These are phyloP conservation scores for Nannochloropsis oceanica DNA, from an alignment of 108 stramenopile genomes.

Conservation along the genomic window DNA sequence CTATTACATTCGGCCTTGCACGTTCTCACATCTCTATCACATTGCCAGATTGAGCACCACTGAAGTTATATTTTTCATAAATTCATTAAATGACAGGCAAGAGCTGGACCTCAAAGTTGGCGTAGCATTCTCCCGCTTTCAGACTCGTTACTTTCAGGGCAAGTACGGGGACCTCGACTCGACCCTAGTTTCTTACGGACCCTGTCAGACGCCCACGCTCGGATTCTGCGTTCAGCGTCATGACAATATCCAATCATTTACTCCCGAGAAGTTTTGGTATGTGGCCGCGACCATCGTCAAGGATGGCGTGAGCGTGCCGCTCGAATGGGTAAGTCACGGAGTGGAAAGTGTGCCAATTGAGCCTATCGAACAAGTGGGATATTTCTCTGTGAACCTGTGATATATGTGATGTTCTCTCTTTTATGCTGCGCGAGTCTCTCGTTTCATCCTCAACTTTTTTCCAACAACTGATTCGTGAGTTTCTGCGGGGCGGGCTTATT, in stretches of 20 bases:
- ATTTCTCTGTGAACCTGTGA: too few relatives aligned
- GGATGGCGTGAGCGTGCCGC: neutral
- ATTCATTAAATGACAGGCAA: constrained; percentile 30
- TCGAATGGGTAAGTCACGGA: neutral
- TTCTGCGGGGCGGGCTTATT: too few relatives aligned
- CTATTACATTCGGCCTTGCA: too few relatives aligned
- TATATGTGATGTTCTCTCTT: too few relatives aligned
- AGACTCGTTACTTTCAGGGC: constrained; percentile 72
- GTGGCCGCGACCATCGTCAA: constrained; percentile 17
- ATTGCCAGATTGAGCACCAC: too few relatives aligned
- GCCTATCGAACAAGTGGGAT: too few relatives aligned
- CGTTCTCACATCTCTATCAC: too few relatives aligned
- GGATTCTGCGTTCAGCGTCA: constrained; percentile 81
- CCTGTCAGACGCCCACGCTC: constrained; percentile 87
- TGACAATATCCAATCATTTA: constrained; percentile 75
- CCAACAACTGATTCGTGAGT: too few relatives aligned
- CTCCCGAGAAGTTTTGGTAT: constrained; percentile 71
- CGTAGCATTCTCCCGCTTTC: constrained; percentile 78
- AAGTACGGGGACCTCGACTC: constrained; percentile 69
- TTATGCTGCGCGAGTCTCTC: too few relatives aligned
- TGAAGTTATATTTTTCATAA: too few relatives aligned
- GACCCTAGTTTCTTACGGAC: constrained; percentile 67
- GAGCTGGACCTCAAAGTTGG: constrained; percentile 87
- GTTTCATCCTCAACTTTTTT: too few relatives aligned
- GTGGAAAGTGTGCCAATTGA: too few relatives aligned